Percentiles rank a stretch among this genome's conserved stretches.
Evolutionary conservation across 805 yeast genomes (phyloP).

Genomic region (Cyberlindnera japonica): DNA sequence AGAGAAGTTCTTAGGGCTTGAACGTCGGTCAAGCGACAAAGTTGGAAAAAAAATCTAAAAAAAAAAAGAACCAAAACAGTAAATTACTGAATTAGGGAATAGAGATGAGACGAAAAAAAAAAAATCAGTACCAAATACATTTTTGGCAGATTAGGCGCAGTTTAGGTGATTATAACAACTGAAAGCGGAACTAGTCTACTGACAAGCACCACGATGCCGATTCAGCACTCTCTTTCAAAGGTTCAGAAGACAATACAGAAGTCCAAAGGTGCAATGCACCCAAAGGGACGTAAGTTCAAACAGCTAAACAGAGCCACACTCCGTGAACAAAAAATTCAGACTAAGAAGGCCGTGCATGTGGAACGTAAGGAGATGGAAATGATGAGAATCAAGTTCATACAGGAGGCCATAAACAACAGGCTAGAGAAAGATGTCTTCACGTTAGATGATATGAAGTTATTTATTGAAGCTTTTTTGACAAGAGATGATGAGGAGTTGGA

Average conservation of each 20-base stretch:
- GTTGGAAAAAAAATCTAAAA: background rate
- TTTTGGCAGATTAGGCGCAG: background rate
- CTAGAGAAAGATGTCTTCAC: constrained; percentile 42
- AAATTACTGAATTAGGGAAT: constrained; percentile 2
- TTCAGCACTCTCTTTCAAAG: constrained; percentile 62
- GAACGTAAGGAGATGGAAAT: constrained; percentile 61
- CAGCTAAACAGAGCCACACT: constrained; percentile 82
- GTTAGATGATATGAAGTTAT: constrained; percentile 53
- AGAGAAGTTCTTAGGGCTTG: too few species aligned
- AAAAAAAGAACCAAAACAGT: background rate
- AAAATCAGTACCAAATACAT: background rate
- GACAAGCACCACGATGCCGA: constrained; percentile 43
- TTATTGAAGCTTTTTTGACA: constrained; percentile 58
- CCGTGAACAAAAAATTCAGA: constrained; percentile 68
- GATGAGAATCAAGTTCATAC: constrained; percentile 55
- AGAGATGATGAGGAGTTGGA: constrained; percentile 76
- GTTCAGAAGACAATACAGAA: constrained; percentile 57
- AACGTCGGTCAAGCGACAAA: background rate
- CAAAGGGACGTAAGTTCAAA: constrained; percentile 85
- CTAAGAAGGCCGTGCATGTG: constrained; percentile 51
- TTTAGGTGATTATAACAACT: background rate
- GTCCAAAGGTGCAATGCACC: constrained; percentile 63
- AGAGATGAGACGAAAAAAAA: constrained; percentile 1
- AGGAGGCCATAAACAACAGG: constrained; percentile 48
- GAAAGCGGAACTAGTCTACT: background rate